phyloP scores from a whole-genome alignment of 2,329 filamentous ascomycete genomes.

The Colletotrichum agaves region DNA sequence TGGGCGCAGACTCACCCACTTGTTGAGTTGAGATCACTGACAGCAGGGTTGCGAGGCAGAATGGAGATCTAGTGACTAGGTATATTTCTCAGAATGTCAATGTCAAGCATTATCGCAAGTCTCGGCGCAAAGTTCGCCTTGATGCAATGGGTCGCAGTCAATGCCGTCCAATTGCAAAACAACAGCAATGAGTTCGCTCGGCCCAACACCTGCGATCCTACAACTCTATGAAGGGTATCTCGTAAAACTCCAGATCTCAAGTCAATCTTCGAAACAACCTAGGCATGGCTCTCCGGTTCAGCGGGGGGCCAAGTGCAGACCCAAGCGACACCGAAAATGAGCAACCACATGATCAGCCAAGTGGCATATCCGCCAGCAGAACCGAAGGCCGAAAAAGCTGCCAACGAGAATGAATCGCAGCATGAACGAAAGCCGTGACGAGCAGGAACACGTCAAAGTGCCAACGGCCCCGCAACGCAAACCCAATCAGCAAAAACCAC shows the following conservation, averaged over 20 bases:
- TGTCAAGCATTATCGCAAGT: no score
- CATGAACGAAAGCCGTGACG: slow-evolving; percentile 18
- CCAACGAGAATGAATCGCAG: slow-evolving; percentile 16
- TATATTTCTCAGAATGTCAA: no score
- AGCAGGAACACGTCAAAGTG: slow-evolving; percentile 28
- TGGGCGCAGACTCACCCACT: no score
- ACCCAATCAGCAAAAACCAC: neutral
- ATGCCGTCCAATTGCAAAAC: no score
- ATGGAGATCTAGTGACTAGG: no score
- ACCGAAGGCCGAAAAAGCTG: slow-evolving; percentile 20
- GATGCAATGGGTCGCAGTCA: no score
- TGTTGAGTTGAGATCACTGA: no score
- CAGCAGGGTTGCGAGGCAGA: no score
- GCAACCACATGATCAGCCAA: slow-evolving; percentile 33
- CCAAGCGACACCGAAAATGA: slow-evolving; percentile 33
- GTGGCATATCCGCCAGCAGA: slow-evolving; percentile 2
- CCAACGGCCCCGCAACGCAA: slow-evolving; percentile 12
- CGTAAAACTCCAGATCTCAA: slow-evolving; percentile 14
- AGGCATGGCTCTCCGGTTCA: slow-evolving; percentile 21
- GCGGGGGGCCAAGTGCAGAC: slow-evolving; percentile 26
- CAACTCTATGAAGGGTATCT: slow-evolving; percentile 14
- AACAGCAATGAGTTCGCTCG: no score
- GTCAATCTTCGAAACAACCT: neutral
- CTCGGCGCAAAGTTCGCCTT: no score
- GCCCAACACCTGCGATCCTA: no score